phyloP scores from a whole-genome alignment of 2,329 filamentous ascomycete genomes.

The Apiospora saccharicola region DNA sequence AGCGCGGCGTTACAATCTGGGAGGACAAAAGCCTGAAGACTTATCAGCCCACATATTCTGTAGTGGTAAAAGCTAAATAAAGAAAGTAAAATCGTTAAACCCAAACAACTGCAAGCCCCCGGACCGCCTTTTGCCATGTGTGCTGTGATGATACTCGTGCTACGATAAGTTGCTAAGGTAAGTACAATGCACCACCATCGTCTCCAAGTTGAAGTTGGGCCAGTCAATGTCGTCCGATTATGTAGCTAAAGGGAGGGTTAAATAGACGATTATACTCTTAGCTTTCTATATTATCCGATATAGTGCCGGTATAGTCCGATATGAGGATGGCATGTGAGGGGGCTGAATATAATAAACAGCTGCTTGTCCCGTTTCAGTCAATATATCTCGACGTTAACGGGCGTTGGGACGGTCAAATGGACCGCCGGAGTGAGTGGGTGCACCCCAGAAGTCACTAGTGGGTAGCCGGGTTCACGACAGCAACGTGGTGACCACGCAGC shows the following conservation, averaged over 20 bases:
- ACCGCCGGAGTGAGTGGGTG: background rate
- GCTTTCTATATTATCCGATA: background rate
- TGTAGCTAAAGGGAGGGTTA: background rate
- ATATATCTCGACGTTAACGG: background rate
- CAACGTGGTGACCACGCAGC: background rate
- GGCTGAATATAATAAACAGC: background rate
- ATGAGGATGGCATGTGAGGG: background rate
- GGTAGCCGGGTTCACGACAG: background rate
- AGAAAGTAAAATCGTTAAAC: conserved; percentile 26
- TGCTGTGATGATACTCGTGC: background rate
- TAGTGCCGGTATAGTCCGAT: background rate
- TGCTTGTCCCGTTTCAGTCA: background rate
- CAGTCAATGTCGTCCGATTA: background rate
- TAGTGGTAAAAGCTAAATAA: conserved; percentile 27
- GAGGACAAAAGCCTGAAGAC: conserved; percentile 18
- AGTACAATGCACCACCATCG: background rate
- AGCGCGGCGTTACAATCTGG: conserved; percentile 20
- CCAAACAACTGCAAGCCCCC: conserved; percentile 12
- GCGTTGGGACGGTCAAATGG: background rate
- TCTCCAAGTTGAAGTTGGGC: background rate
- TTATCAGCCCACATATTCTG: conserved; percentile 11
- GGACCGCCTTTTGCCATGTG: conserved; percentile 17
- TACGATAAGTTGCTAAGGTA: background rate
- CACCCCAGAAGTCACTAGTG: background rate
- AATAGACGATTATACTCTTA: background rate